Evolutionary conservation across 176 grass and related monocot genomes (phyloP).

Genomic region (Oryza punctata): DNA sequence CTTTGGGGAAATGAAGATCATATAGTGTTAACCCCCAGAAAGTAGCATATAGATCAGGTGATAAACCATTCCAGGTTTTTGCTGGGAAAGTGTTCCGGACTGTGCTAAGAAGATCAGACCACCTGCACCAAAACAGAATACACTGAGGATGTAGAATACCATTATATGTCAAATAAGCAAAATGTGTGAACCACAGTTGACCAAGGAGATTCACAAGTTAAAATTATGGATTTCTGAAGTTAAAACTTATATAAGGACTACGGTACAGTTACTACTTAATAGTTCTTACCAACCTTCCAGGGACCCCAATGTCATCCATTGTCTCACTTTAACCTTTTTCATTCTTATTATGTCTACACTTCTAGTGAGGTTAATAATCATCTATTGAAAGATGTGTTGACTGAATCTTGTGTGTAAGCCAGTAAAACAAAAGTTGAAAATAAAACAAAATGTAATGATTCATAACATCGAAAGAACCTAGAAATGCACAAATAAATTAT

Average conservation of each 20-base stretch:
- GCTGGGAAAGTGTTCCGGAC: constrained; percentile 71
- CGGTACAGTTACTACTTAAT: not conserved
- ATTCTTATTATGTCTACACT: constrained; percentile 17
- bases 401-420: not conserved
- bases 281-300: constrained; percentile 12
- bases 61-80: constrained; percentile 94
- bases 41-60: constrained; percentile 88
- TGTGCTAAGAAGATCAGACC: constrained; percentile 84
- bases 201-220: constrained; percentile 3
- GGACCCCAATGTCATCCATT: not conserved
- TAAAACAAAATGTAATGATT: not conserved
- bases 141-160: not conserved
- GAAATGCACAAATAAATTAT: not conserved
- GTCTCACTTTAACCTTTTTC: not conserved
- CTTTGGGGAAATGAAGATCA: constrained; percentile 91
- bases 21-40: constrained; percentile 99
- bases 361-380: not conserved
- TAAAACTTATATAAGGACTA: not conserved
- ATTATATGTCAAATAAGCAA: constrained; percentile 28
- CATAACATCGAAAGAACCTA: not conserved
- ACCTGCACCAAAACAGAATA: constrained; percentile 59
- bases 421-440: not conserved
- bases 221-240: constrained; percentile 4
- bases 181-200: not conserved
- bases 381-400: not conserved